phyloP scores from a whole-genome alignment of 2,329 filamentous ascomycete genomes.

The Alternaria conjuncta region DNA sequence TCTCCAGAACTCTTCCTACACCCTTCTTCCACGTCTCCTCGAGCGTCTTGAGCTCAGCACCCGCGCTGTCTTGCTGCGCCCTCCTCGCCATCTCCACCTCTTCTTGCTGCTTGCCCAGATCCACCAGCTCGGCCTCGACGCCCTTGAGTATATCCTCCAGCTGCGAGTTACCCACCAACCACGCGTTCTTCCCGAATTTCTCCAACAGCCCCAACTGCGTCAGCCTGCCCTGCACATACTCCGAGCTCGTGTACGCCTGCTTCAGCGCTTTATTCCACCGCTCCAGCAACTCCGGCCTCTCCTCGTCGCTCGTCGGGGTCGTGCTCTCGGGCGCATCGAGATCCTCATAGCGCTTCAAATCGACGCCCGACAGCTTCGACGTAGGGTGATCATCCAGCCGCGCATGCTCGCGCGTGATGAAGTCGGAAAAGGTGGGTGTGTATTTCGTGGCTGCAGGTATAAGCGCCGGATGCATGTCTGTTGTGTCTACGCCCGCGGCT shows the following conservation, averaged over 20 bases:
- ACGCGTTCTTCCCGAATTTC: constrained; percentile 84
- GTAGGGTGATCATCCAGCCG: constrained; percentile 65
- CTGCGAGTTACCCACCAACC: constrained; percentile 84
- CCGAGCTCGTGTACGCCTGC: constrained; percentile 63
- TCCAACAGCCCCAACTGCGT: constrained; percentile 77
- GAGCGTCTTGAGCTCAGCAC: constrained; percentile 73
- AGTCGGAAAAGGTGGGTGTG: constrained; percentile 65
- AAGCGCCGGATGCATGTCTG: constrained; percentile 64
- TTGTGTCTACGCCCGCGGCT: constrained; percentile 51
- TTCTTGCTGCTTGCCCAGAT: constrained; percentile 72
- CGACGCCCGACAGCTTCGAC: constrained; percentile 66
- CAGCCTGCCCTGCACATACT: constrained; percentile 63
- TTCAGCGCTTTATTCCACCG: constrained; percentile 60
- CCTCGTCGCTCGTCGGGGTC: constrained; percentile 44
- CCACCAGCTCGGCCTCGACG: constrained; percentile 77
- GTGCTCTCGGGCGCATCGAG: constrained; percentile 64
- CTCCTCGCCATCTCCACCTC: constrained; percentile 73
- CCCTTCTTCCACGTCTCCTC: constrained; percentile 82
- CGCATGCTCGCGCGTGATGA: constrained; percentile 71
- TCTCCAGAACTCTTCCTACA: constrained; percentile 81
- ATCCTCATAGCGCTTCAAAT: constrained; percentile 83
- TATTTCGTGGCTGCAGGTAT: constrained; percentile 55
- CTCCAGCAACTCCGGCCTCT: constrained; percentile 46
- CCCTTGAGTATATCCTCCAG: constrained; percentile 73
- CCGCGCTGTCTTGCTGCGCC: constrained; percentile 71